Evolutionary conservation across 352 stramenopile genomes (phyloP), one percentile per base, ranked within the genome.

Genomic region (Phytophthora tubulina): DNA sequence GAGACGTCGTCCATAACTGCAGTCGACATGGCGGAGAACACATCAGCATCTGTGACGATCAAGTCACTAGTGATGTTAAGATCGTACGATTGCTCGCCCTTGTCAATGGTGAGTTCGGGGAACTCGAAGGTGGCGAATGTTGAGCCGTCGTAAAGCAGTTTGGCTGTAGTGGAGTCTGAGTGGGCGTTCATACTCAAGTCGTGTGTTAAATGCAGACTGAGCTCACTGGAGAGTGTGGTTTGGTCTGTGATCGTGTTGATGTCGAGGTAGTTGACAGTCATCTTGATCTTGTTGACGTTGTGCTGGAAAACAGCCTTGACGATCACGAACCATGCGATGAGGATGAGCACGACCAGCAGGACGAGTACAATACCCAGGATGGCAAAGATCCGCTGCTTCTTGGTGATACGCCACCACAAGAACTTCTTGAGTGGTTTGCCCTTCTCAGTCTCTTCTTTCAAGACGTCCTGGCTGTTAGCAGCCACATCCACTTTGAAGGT

Each of bases 231-330:
- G 41, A 89, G 66, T 15, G 58, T 75, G 15, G 70, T 73, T 41
- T 84, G 76, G 31, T 80, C 77, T 13, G 72, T 56, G 30, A 91
- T 73, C n/a, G 61, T 13, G 55, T 84, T 78, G 68, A 93, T 85
- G 70, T 93, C 86, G 32, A 93, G 63, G 65, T 88, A 85, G 75
- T 92, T 93, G 66, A 92, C 72, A 15, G 46, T 67, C 60, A 93
- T 69, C 36, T 83, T 49, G 55, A 92, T 84, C 42, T 90, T 78
- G 70, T 93, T 64, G 44, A 81, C 76, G 54, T 85, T 83, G 48
- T 76, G 70, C 66, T 93, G 83, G 75, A 91, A 90, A 11, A 92
- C 67, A 36, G 72, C 75, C 45, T 85, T 80, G 42, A 92, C 72
- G 32, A 77, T 78, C 55, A 89, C 79, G 67, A 87, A 90, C 70